Evolutionary conservation across 2,329 filamentous ascomycete species (phyloP), one percentile per base, ranked within the genome.

Genomic region (Venturia aucupariae): DNA sequence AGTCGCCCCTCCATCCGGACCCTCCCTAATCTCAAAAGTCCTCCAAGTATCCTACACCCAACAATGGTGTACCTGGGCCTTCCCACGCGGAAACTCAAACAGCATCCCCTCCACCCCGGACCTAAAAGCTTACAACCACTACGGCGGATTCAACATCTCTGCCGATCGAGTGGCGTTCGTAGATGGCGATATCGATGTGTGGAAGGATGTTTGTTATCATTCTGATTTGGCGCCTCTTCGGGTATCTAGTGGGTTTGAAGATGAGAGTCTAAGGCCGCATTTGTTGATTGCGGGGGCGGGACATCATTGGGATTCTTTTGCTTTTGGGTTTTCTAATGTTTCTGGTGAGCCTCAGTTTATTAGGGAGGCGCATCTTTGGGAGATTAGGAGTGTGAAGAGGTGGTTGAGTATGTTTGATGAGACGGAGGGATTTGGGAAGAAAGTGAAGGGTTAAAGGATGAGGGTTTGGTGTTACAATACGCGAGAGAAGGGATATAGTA

Each of bases 11-110:
- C 70, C 74, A 24, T 68, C 74, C 7, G 77, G 77, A 0, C 80
- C 80, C 0, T 76, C 75, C 0, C 72, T 84, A 2, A 72, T 84
- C 22, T 81, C 79, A 0, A 75, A 79, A 6, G 78, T 79, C 0
- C 67, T 83, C 4, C 74, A 80, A 60, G 74, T 75, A 10, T 72
- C 76, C 48, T 83, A 83, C 70, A 82, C 80, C 35, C 81, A 82
- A 67, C 78, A 82, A 70, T 83, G 81, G 80, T 83, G 81, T 67
- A 76, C 68, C n/a, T 81, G 81, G 80, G 79, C 81, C 0, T 84
- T 83, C 67, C 78, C 80, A 0, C 66, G 73, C 0, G 81, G 81
- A 0, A 62, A 74, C 32, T 75, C 78, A 71, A 81, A 80, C 67
- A 67, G 68, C 38, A 77, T 82, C 27, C 79, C 80, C 0, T 46